These are phyloP conservation scores for Fomitiporia mediterranea DNA, from an alignment of 1,284 basidiomycete genomes.

Conservation along the genomic window DNA sequence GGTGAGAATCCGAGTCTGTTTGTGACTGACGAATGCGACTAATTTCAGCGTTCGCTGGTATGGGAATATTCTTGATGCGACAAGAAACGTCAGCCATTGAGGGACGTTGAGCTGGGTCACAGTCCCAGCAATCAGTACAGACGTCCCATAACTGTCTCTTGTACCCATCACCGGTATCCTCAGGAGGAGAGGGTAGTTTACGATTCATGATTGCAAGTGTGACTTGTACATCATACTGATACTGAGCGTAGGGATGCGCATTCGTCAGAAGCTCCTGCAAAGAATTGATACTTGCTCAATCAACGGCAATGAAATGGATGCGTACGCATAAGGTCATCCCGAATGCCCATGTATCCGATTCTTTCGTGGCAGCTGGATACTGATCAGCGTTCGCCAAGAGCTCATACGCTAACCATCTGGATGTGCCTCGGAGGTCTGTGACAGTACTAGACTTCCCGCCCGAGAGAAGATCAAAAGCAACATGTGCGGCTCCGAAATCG, in stretches of 20 bases:
- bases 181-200: not conserved
- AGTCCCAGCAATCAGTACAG: slow-evolving; percentile 1
- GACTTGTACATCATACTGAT: not conserved
- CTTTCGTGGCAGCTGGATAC: not conserved
- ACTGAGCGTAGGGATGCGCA: not conserved
- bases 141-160: not conserved
- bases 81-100: not conserved
- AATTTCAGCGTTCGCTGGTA: not conserved
- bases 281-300: not conserved
- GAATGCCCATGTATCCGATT: not conserved
- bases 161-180: not conserved
- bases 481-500: not conserved
- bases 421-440: not conserved
- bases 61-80: not conserved
- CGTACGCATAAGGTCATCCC: not conserved
- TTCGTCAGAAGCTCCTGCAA: not conserved
- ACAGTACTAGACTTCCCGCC: not conserved
- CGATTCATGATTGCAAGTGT: not conserved
- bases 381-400: not conserved
- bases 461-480: not conserved
- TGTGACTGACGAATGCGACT: too few relatives aligned
- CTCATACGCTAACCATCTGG: not conserved
- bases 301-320: not conserved
- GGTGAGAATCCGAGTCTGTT: too few relatives aligned
- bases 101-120: not conserved